Evolutionary conservation across 2,329 filamentous ascomycete species (phyloP), one percentile per base, ranked within the genome.

Genomic region (Cytospora piceicola): DNA sequence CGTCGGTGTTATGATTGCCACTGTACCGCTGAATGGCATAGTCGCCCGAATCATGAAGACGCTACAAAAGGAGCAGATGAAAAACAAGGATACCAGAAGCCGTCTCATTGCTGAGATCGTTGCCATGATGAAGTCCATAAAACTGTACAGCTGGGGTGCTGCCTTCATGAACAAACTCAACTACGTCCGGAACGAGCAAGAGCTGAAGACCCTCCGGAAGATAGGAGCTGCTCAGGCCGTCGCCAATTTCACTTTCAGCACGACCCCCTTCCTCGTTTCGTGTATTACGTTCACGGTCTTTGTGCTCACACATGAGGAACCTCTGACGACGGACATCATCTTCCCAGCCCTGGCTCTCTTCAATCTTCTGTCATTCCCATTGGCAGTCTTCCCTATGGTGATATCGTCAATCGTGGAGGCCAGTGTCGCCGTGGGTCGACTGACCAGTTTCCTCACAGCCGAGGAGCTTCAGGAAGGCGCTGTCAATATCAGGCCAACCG

Each of bases 101-200:
- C 88, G 94, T 58, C 81, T 99, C 66, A 97, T 98, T 83, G 96
- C 94, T 8, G 95, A 99, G 78, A 99, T 99, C 70, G 83, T 99
- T 74, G 97, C 96, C 83, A 98, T 98, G 79, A 99, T 99, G 92
- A 99, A 99, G 82, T 96, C 93, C 75, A 95, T 99, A 82, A 99
- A 99, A 81, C 86, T 99, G 24, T 99, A 97, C 76, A 95, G 95
- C 34, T 99, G 95, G 95, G 94, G 94, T 36, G 90, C 90, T 34
- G 94, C 95, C 17, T 99, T 99, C 75, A 97, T 97, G 89, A 95
- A 93, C 78, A 97, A 96, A 79, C 87, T 99, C 66, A 98, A 95
- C 79, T 91, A 92, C 76, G 93, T 99, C 67, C 89, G 95, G 78
- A 99, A 99, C 78, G 95, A 99, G 73, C 87, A 93, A 72, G 95